These are phyloP conservation scores for Tulasnella sp. DNA, from an alignment of 768 basidiomycete species.

Conservation along the genomic window DNA sequence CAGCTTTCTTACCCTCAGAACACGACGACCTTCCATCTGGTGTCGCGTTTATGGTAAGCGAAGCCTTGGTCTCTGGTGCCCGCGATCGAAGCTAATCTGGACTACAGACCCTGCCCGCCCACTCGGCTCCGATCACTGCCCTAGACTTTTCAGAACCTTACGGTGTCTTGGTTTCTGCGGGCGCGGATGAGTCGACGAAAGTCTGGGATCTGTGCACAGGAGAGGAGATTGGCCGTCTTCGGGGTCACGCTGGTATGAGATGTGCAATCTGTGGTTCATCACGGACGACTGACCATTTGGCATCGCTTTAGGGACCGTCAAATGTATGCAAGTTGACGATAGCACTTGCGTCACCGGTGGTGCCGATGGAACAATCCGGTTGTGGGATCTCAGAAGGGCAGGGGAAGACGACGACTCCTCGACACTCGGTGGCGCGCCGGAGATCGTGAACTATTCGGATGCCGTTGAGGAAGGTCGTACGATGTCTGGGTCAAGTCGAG, in stretches of 20 bases:
- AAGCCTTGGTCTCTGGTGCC: not conserved
- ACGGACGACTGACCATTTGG: not conserved
- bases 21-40: slow-evolving; percentile 91
- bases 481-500: slow-evolving; percentile 45
- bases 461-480: not conserved
- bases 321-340: slow-evolving; percentile 88
- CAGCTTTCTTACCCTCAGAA: slow-evolving; percentile 92
- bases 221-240: slow-evolving; percentile 70
- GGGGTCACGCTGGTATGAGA: slow-evolving; percentile 57
- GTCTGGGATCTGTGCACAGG: slow-evolving; percentile 94
- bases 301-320: slow-evolving; percentile 38
- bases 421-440: slow-evolving; percentile 5
- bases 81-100: not conserved
- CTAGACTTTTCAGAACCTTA: slow-evolving; percentile 97
- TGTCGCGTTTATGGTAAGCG: slow-evolving; percentile 86
- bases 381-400: slow-evolving; percentile 86
- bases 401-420: slow-evolving; percentile 54
- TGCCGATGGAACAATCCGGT: slow-evolving; percentile 66
- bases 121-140: slow-evolving; percentile 69
- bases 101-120: slow-evolving; percentile 64
- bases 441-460: slow-evolving; percentile 17
- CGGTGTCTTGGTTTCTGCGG: slow-evolving; percentile 76
- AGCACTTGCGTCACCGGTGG: slow-evolving; percentile 84
- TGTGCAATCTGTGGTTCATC: not conserved
- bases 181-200: slow-evolving; percentile 70